Evolutionary conservation across 441 rosid species (phyloP), one percentile per base, ranked within the genome.

Genomic region (Erysimum cheiri): DNA sequence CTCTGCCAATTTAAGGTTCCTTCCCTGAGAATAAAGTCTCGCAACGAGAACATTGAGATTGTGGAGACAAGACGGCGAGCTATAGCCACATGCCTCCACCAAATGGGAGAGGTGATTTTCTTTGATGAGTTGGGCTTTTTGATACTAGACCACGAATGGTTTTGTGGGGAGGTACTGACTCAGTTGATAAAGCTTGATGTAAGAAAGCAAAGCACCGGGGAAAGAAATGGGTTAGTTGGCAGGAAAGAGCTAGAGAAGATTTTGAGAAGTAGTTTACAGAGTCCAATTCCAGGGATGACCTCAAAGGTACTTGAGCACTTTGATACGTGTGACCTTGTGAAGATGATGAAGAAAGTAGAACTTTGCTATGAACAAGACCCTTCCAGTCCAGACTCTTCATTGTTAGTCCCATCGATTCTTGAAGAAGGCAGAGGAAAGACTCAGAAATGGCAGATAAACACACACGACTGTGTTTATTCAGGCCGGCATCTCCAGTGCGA

Each of bases 401-500:
- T 95, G 14, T 74, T 92, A 66, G 88, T 95, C 64, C 95, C 98
- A 32, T 88, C 92, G 6, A 85, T 90, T 74, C 98, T 95, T 13
- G 95, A 95, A 82, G 95, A 95, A 79, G 86, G 96, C 65, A 82
- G 99, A 86, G 97, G 93, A 55, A 92, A 81, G 80, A 81, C 83
- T 22, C 98, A 87, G 85, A 86, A 79, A 71, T 92, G 99, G 99
- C 93, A 74, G 69, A 59, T 85, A 60, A 84, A 77, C 49, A 31
- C 84, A 65, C 75, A 81, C 1, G 91, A 87, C 69, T 83, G 85
- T 74, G 52, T 92, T 64, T 89, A 82, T 64, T 78, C 86, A 3
- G 96, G 99, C 37, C 81, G 98, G 73, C 98, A 95, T 95, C 95
- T 92, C 24, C 85, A 83, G 73, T 92, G 95, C 44, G 96, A 95